Conservation (phyloP, 208 protist species). For the Porcisia deanei region DNA sequence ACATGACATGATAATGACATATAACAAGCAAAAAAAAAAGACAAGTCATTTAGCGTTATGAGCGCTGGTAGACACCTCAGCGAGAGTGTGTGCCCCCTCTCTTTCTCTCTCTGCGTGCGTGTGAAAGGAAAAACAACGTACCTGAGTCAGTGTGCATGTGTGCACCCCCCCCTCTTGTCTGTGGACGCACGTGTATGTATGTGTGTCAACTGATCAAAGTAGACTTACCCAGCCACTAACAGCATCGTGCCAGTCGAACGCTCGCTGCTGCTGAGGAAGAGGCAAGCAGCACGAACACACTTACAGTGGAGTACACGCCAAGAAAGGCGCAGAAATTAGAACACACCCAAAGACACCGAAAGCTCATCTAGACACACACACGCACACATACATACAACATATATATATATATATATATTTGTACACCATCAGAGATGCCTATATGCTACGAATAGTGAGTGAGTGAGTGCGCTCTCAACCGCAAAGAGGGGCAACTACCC, state of each 20-base stretch:
- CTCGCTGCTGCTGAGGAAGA: neutral
- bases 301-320: neutral
- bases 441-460: neutral
- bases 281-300: neutral
- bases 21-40: too few species aligned
- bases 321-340: neutral
- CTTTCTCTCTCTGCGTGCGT: too few species aligned
- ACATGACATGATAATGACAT: too few species aligned
- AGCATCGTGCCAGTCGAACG: neutral
- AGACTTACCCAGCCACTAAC: neutral
- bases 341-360: neutral
- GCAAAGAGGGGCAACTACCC: slow-evolving; percentile 9
- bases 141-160: too few species aligned
- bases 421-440: neutral
- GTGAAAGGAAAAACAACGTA: too few species aligned
- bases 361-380: neutral
- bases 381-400: neutral
- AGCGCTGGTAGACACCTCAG: too few species aligned
- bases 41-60: too few species aligned
- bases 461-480: too few species aligned
- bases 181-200: too few species aligned
- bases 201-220: too few species aligned
- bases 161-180: too few species aligned
- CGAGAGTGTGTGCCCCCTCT: too few species aligned
- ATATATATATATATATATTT: neutral